Evolutionary conservation across 2,329 filamentous ascomycete species (phyloP).

Genomic region (Exophiala xenobiotica): DNA sequence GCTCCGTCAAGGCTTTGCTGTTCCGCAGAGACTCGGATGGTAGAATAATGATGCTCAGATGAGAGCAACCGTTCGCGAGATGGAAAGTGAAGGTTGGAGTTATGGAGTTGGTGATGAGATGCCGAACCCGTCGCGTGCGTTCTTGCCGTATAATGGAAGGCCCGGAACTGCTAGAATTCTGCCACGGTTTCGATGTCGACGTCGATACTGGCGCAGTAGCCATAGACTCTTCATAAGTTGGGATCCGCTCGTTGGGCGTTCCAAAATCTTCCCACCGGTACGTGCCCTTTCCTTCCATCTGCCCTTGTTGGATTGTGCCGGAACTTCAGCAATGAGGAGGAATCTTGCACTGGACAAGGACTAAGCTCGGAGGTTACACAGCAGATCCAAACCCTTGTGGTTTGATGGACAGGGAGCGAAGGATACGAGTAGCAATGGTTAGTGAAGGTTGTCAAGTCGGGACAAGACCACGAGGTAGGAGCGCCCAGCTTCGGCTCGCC

Average conservation of each 20-base stretch:
- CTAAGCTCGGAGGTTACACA: too few species aligned
- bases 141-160: conserved; percentile 18
- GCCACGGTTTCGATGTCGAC: not conserved
- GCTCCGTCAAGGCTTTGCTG: conserved; percentile 35
- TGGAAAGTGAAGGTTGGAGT: conserved; percentile 43
- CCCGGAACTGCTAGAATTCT: conserved; percentile 25
- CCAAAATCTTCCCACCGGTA: conserved; percentile 20
- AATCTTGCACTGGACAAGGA: too few species aligned
- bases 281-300: conserved; percentile 14
- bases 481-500: too few species aligned
- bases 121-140: conserved; percentile 42
- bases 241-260: conserved; percentile 33
- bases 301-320: not conserved
- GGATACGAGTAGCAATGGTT: too few species aligned
- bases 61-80: conserved; percentile 43
- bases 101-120: conserved; percentile 41
- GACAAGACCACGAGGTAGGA: too few species aligned
- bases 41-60: conserved; percentile 46
- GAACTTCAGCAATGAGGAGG: too few species aligned
- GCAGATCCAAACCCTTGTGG: too few species aligned
- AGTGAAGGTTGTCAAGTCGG: too few species aligned
- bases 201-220: conserved; percentile 3
- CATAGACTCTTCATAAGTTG: conserved; percentile 38
- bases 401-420: too few species aligned
- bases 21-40: conserved; percentile 40